These are phyloP conservation scores for Metroxylon sagu DNA, from an alignment of 176 grass and related monocot species.

Conservation along the genomic window DNA sequence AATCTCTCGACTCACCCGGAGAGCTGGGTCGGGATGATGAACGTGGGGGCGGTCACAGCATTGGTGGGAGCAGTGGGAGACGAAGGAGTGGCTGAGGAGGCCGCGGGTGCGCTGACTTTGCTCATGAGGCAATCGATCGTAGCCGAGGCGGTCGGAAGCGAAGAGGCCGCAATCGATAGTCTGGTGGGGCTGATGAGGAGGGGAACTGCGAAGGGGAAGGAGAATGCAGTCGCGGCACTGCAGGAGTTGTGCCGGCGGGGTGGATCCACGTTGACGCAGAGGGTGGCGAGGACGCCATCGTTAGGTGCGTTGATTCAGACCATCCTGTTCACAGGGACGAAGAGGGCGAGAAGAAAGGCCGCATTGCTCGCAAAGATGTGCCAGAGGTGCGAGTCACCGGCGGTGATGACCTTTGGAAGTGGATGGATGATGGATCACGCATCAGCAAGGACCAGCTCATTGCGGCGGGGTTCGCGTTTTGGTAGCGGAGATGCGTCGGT, in stretches of 20 bases:
- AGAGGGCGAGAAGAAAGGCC: conserved; percentile 87
- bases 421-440: conserved; percentile 40
- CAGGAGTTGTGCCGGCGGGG: conserved; percentile 76
- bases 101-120: conserved; percentile 78
- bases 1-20: conserved; percentile 91
- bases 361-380: conserved; percentile 67
- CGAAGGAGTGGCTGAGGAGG: conserved; percentile 78
- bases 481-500: conserved; percentile 12
- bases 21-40: conserved; percentile 61
- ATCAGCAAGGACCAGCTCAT: conserved; percentile 29
- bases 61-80: conserved; percentile 62
- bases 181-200: conserved; percentile 68
- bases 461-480: conserved; percentile 10
- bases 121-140: conserved; percentile 63
- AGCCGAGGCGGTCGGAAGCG: conserved; percentile 49
- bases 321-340: conserved; percentile 60
- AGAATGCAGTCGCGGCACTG: conserved; percentile 87
- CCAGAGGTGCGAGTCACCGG: conserved; percentile 45
- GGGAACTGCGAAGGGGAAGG: conserved; percentile 87
- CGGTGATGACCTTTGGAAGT: conserved; percentile 32
- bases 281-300: conserved; percentile 47
- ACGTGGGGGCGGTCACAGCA: conserved; percentile 45
- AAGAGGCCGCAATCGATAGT: conserved; percentile 48
- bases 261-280: conserved; percentile 40
- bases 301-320: conserved; percentile 55